Conservation (phyloP, 257 asterid species). For the Cinchona pubescens region DNA sequence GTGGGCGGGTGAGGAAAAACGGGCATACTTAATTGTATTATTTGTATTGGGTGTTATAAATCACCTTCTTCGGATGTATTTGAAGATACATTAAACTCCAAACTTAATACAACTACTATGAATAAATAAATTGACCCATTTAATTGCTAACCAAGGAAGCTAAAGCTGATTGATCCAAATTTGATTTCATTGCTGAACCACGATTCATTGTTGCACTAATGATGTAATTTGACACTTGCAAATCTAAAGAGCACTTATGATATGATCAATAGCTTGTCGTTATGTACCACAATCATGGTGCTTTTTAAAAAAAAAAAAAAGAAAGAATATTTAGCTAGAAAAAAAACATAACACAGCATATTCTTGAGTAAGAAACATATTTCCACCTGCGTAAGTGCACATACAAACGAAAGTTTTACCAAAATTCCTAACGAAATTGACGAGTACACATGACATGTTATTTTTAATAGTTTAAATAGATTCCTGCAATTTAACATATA, state of each 20-base stretch:
- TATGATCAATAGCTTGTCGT: background rate
- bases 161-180: background rate
- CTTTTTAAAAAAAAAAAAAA: background rate
- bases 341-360: background rate
- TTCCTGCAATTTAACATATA: background rate
- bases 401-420: background rate
- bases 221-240: background rate
- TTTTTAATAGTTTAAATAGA: background rate
- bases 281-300: background rate
- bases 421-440: background rate
- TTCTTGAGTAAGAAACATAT: background rate
- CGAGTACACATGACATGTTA: background rate
- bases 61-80: too few species aligned
- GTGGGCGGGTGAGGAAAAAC: too few species aligned
- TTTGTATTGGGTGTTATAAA: too few species aligned
- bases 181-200: background rate
- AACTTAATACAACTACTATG: background rate
- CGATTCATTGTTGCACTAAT: background rate
- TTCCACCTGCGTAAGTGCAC: background rate
- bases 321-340: background rate
- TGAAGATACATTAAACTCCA: too few species aligned
- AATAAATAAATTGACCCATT: background rate
- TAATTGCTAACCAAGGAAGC: background rate
- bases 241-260: background rate
- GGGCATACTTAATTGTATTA: too few species aligned